Evolutionary conservation across 768 basidiomycete species (phyloP), one percentile per base, ranked within the genome.

Genomic region (Lactarius deliciosus): DNA sequence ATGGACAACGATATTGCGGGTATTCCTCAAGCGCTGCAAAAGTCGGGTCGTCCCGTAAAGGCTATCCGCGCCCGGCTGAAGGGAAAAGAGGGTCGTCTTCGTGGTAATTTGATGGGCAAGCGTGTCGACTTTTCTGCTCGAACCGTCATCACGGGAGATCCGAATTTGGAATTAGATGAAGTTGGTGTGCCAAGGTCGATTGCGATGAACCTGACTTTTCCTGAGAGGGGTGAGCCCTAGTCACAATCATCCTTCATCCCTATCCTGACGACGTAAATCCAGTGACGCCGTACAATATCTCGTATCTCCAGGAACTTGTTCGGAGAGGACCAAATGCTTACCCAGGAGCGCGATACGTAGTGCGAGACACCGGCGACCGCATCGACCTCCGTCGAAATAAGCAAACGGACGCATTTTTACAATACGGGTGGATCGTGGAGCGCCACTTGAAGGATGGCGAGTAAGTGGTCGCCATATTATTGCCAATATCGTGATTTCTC

Each of bases 1-100:
- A 99, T 99, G 96, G 97, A 99, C 75, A 99, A 99, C 74, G 96
- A 98, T 74, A 96, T 98, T 65, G 95, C 97, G 40, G 97, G 97
- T 55, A 93, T 98, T 41, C 97, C 97, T 1, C 96, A 98, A 74
- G 95, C 97, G 2, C 79, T 96, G 71, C 97, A 98, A 74, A 98
- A 98, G 77, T 96, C 94, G 50, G 97, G 97, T 36, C 86, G 97
- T 65, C 96, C 97, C 32, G 91, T 99, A 66, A 99, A 99, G 77
- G 96, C 97, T 41, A 98, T 99, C 73, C 94, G 97, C 65, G 95
- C 96, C 6, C 90, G 97, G 54, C 84, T 99, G 63, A 99, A 99
- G 83, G 97, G 97, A 60, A 98, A 99, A 77, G 97, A 99, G 77
- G 97, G 97, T 47, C 92, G 97, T 73, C 83, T 99, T 60, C 89